phyloP scores from a whole-genome alignment of 371 early-diverging fungal species.

The Apophysomyces ossiformis region DNA sequence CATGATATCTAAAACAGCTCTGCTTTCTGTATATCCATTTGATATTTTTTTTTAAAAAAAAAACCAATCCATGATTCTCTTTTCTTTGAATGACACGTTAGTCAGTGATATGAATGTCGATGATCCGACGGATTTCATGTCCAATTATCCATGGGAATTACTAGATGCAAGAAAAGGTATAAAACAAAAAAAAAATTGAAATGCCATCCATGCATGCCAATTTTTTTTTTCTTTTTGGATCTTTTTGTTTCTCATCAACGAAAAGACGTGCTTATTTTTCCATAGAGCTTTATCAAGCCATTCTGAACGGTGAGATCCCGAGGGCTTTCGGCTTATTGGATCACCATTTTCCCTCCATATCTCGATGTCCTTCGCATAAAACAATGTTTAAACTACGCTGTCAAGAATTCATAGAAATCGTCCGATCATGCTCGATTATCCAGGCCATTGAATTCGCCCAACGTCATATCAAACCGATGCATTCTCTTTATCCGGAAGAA shows the following conservation, averaged over 20 bases:
- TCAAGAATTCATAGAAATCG: slow-evolving; percentile 46
- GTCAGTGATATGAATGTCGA: slow-evolving; percentile 18
- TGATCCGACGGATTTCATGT: not conserved
- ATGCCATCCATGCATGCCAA: not conserved
- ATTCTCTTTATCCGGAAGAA: slow-evolving; percentile 26
- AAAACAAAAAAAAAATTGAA: slow-evolving; percentile 6
- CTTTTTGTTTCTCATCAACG: not conserved
- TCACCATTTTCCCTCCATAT: slow-evolving; percentile 34
- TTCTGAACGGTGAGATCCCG: slow-evolving; percentile 34
- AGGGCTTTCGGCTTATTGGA: slow-evolving; percentile 40
- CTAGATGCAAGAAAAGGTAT: slow-evolving; percentile 51
- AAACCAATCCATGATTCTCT: not conserved
- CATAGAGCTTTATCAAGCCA: slow-evolving; percentile 35
- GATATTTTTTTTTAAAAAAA: no score
- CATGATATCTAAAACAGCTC: no score
- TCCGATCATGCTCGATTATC: slow-evolving; percentile 24
- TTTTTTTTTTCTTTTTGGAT: not conserved
- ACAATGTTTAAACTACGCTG: slow-evolving; percentile 40
- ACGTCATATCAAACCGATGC: slow-evolving; percentile 33
- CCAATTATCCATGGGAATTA: slow-evolving; percentile 29
- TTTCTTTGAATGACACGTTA: not conserved
- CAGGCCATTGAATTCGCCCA: slow-evolving; percentile 45
- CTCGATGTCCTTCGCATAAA: slow-evolving; percentile 4
- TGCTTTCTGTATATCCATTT: no score
- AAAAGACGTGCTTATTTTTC: not conserved